phyloP scores from a whole-genome alignment of 2,329 filamentous ascomycete species.

The Aspergillus melleus region DNA sequence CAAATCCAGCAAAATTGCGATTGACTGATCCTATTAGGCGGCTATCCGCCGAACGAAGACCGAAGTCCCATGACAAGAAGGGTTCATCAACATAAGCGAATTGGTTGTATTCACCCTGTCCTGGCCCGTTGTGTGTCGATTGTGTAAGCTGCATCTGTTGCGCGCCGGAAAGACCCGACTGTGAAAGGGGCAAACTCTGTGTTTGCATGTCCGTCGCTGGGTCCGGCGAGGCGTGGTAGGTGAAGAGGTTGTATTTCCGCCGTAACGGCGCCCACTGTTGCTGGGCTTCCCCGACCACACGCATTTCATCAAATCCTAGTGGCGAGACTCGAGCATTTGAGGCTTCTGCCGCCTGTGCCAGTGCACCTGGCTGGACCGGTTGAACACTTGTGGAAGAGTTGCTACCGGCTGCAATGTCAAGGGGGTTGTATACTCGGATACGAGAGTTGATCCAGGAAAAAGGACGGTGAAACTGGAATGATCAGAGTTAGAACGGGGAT shows the following conservation, averaged over 20 bases:
- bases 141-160: conserved; percentile 48
- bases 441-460: conserved; percentile 64
- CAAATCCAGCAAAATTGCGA: conserved; percentile 63
- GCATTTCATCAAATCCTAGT: conserved; percentile 58
- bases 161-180: conserved; percentile 50
- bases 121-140: conserved; percentile 21
- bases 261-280: conserved; percentile 64
- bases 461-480: conserved; percentile 56
- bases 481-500: conserved; percentile 9
- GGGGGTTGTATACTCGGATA: conserved; percentile 58
- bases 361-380: conserved; percentile 43
- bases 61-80: conserved; percentile 66
- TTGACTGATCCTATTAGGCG: conserved; percentile 62
- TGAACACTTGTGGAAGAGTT: conserved; percentile 47
- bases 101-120: conserved; percentile 53
- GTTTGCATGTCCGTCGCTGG: conserved; percentile 37
- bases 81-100: conserved; percentile 65
- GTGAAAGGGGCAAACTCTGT: conserved; percentile 43
- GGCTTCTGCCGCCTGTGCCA: conserved; percentile 39
- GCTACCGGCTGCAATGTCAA: conserved; percentile 35
- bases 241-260: conserved; percentile 65
- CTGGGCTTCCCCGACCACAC: conserved; percentile 63
- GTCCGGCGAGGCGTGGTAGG: conserved; percentile 51
- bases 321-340: conserved; percentile 55
- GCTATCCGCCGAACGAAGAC: conserved; percentile 52